Evolutionary conservation across 164 flowering plant genomes (phyloP).

Genomic region (Cinnamomum micranthum): DNA sequence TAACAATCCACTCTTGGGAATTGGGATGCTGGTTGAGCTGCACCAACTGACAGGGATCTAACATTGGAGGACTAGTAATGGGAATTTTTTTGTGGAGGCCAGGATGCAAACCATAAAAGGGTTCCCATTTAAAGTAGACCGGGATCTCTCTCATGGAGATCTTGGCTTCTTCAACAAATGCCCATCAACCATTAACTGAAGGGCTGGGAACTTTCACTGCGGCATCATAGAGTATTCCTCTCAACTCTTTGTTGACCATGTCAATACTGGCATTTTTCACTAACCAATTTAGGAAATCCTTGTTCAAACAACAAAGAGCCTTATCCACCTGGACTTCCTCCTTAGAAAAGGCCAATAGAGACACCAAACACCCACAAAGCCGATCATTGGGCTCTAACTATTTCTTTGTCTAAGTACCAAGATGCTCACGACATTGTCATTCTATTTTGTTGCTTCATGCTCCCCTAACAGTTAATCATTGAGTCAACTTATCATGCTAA

Average conservation of each 20-base stretch:
- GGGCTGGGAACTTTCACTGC: constrained; percentile 67
- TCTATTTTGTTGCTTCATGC: constrained; percentile 32
- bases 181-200: constrained; percentile 91
- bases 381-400: constrained; percentile 79
- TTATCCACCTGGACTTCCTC: constrained; percentile 42
- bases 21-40: constrained; percentile 63
- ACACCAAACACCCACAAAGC: constrained; percentile 78
- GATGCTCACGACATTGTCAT: constrained; percentile 69
- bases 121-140: constrained; percentile 78
- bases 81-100: constrained; percentile 62
- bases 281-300: constrained; percentile 56
- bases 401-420: constrained; percentile 31
- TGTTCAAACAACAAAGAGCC: constrained; percentile 54
- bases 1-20: constrained; percentile 66
- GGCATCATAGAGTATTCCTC: constrained; percentile 42
- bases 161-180: constrained; percentile 51
- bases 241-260: constrained; percentile 56
- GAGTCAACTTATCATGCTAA: constrained; percentile 90
- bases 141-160: constrained; percentile 60
- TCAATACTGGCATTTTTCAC: constrained; percentile 38
- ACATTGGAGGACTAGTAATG: constrained; percentile 76
- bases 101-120: constrained; percentile 67
- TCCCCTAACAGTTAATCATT: constrained; percentile 84
- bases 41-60: constrained; percentile 79
- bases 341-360: constrained; percentile 52